Evolutionary conservation across 2,329 filamentous ascomycete species (phyloP).

Genomic region (Neoscytalidium dimidiatum): DNA sequence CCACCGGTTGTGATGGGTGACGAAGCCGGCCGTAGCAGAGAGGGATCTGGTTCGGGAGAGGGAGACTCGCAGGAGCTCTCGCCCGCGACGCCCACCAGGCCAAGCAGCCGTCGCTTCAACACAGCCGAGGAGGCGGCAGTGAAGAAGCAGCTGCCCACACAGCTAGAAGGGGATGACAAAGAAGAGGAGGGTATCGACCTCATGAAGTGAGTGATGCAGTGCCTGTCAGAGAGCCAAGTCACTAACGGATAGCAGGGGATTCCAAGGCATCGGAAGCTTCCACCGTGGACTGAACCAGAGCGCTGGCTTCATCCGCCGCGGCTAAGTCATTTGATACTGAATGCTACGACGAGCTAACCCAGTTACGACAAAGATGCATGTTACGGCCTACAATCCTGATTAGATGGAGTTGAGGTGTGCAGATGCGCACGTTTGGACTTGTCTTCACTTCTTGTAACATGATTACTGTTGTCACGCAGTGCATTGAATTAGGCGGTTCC

Average conservation of each 20-base stretch:
- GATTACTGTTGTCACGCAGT: neutral
- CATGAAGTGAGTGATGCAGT: constrained; percentile 45
- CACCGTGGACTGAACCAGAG: constrained; percentile 29
- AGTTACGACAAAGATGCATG: neutral
- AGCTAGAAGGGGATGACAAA: constrained; percentile 37
- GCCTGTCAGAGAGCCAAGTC: neutral
- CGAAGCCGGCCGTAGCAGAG: constrained; percentile 27
- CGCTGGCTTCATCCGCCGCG: constrained; percentile 16
- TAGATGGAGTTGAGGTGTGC: constrained; percentile 2
- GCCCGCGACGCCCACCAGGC: constrained; percentile 16
- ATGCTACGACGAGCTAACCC: neutral
- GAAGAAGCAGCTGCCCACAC: constrained; percentile 21
- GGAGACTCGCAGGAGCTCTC: constrained; percentile 17
- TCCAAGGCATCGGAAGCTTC: constrained; percentile 52
- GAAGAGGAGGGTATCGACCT: constrained; percentile 52
- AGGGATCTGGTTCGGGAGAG: constrained; percentile 15
- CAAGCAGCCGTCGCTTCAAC: constrained; percentile 20
- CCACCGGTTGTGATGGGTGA: constrained; percentile 37
- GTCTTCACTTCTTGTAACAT: constrained; percentile 1
- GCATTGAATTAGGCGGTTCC: neutral
- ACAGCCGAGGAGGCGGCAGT: constrained; percentile 16
- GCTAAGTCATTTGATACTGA: neutral
- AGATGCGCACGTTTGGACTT: neutral
- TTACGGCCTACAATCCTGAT: neutral
- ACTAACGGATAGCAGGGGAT: constrained; percentile 39